Evolutionary conservation across 2,329 filamentous ascomycete species (phyloP).

Genomic region (Pseudogymnoascus sp.): DNA sequence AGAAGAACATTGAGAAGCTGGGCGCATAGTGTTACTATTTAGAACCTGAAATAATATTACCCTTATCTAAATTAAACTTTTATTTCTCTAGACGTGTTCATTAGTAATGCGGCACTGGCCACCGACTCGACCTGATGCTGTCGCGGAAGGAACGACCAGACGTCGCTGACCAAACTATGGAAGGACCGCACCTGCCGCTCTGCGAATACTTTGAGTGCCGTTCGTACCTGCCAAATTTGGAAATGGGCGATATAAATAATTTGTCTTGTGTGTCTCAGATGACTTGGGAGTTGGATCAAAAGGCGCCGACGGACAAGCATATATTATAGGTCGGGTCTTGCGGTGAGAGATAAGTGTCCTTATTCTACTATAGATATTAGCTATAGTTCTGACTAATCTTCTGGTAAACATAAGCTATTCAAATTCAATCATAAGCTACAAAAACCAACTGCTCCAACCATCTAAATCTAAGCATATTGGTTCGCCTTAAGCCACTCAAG

Average conservation of each 20-base stretch:
- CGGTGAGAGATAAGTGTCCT: background rate
- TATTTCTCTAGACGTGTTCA: background rate
- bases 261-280: background rate
- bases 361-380: slow-evolving; percentile 20
- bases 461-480: slow-evolving; percentile 41
- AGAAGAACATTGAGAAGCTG: slow-evolving; percentile 15
- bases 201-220: background rate
- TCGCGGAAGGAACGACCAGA: background rate
- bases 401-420: slow-evolving; percentile 12
- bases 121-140: background rate
- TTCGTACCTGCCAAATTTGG: background rate
- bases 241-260: background rate
- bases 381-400: slow-evolving; percentile 13
- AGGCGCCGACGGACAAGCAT: background rate
- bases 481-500: slow-evolving; percentile 69
- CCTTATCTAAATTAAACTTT: background rate
- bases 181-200: background rate
- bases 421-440: slow-evolving; percentile 6
- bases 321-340: background rate
- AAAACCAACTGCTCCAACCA: background rate
- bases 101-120: background rate
- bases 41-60: background rate
- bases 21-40: slow-evolving; percentile 12
- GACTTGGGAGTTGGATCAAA: background rate
- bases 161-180: background rate